Evolutionary conservation across 1,139 yeast genomes (phyloP).

Genomic region (Yamadazyma blattariae): DNA sequence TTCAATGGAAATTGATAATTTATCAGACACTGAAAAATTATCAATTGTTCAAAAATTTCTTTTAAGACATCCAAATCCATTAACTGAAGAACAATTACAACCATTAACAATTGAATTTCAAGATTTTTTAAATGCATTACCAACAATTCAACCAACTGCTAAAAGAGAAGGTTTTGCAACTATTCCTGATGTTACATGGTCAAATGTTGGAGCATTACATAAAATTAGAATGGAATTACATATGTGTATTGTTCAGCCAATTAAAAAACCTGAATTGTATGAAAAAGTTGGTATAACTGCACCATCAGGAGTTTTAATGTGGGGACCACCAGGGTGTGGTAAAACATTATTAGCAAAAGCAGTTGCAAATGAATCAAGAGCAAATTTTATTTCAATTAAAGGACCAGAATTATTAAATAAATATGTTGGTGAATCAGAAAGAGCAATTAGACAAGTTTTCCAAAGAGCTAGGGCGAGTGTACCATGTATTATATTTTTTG

Average conservation of each 20-base stretch:
- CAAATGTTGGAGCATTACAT: conserved; percentile 85
- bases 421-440: conserved; percentile 94
- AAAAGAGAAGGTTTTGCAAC: conserved; percentile 99
- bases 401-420: conserved; percentile 95
- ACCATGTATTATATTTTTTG: conserved; percentile 95
- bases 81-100: conserved; percentile 69
- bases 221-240: conserved; percentile 84
- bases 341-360: conserved; percentile 94
- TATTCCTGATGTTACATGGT: conserved; percentile 97
- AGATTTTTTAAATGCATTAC: conserved; percentile 83
- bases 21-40: conserved; percentile 39
- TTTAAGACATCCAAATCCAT: conserved; percentile 71
- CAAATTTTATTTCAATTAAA: conserved; percentile 90
- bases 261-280: conserved; percentile 86
- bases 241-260: conserved; percentile 97
- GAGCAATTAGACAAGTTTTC: conserved; percentile 93
- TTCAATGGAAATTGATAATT: conserved; percentile 46
- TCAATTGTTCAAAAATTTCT: conserved; percentile 76
- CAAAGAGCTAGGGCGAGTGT: conserved; percentile 91
- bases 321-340: conserved; percentile 99
- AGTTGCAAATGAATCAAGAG: conserved; percentile 94
- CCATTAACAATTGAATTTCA: conserved; percentile 72
- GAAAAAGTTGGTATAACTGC: conserved; percentile 92
- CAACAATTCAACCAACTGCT: conserved; percentile 95
- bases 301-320: conserved; percentile 93